Evolutionary conservation across 768 basidiomycete genomes (phyloP).

Genomic region (Lactifluus piperatus): DNA sequence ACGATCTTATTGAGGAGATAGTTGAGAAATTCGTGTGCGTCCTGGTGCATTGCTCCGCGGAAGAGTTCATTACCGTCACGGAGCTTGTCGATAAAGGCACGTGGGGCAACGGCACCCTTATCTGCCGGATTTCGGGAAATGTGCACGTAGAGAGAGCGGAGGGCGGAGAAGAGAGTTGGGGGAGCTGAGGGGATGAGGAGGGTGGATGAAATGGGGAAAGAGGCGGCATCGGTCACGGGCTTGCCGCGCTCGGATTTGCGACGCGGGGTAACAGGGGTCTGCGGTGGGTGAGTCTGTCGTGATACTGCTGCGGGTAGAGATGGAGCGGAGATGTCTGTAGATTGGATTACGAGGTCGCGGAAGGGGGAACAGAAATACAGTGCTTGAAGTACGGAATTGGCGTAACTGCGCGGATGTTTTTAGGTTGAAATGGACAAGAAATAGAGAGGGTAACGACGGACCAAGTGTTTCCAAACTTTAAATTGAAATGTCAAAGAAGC

Average conservation of each 20-base stretch:
- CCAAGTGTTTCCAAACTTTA: slow-evolving; percentile 95
- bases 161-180: slow-evolving; percentile 80
- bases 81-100: slow-evolving; percentile 88
- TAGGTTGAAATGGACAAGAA: not conserved
- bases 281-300: slow-evolving; percentile 22
- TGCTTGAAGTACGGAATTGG: slow-evolving; percentile 96
- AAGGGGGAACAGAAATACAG: slow-evolving; percentile 95
- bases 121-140: slow-evolving; percentile 73
- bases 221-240: slow-evolving; percentile 28
- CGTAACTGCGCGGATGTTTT: slow-evolving; percentile 52
- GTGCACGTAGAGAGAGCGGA: slow-evolving; percentile 82
- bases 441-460: slow-evolving; percentile 27
- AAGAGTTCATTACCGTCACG: slow-evolving; percentile 90
- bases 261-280: slow-evolving; percentile 33
- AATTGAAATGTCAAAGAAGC: slow-evolving; percentile 2
- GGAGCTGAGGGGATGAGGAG: slow-evolving; percentile 49
- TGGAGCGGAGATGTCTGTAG: slow-evolving; percentile 42
- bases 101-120: slow-evolving; percentile 82
- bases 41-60: slow-evolving; percentile 88
- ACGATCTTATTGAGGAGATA: slow-evolving; percentile 88
- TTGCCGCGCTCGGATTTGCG: slow-evolving; percentile 51
- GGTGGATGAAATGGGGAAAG: slow-evolving; percentile 27
- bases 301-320: slow-evolving; percentile 27
- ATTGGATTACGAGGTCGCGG: slow-evolving; percentile 78
- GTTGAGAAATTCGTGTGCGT: slow-evolving; percentile 97